phyloP scores from a whole-genome alignment of 2,329 filamentous ascomycete species.

The Fusarium pseudograminearum region DNA sequence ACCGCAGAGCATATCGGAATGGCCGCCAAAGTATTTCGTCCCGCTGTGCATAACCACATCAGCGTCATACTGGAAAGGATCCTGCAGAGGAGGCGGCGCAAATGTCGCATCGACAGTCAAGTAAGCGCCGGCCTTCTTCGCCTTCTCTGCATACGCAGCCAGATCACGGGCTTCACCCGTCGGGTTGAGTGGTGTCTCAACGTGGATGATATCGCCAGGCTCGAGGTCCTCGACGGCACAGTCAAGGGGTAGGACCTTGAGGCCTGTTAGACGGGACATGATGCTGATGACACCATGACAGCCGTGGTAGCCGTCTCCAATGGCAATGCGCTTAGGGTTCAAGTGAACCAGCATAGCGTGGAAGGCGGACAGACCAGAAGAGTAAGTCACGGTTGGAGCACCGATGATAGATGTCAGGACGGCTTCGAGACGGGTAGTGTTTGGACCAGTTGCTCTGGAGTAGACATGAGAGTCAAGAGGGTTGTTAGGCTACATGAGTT shows the following conservation, averaged over 20 bases:
- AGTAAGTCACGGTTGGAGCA: conserved; percentile 79
- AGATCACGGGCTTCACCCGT: conserved; percentile 85
- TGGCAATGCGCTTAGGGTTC: conserved; percentile 85
- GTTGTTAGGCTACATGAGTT: conserved; percentile 58
- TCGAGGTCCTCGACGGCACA: conserved; percentile 74
- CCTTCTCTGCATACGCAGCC: conserved; percentile 75
- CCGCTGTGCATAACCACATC: conserved; percentile 93
- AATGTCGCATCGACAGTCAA: conserved; percentile 93
- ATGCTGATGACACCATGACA: conserved; percentile 87
- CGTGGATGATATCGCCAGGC: conserved; percentile 84
- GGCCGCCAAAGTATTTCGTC: conserved; percentile 96
- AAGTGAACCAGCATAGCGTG: conserved; percentile 87
- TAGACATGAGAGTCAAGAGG: conserved; percentile 79
- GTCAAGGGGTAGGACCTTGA: conserved; percentile 78
- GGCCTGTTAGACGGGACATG: conserved; percentile 79
- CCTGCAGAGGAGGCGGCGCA: conserved; percentile 87
- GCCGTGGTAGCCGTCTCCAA: conserved; percentile 90
- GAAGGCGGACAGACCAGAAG: conserved; percentile 87
- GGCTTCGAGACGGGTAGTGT: conserved; percentile 85
- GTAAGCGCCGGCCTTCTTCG: conserved; percentile 77
- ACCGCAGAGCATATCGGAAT: conserved; percentile 93
- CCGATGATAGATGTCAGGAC: conserved; percentile 80
- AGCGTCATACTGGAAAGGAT: conserved; percentile 84
- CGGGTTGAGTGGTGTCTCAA: conserved; percentile 95
- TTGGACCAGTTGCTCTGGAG: conserved; percentile 83